These are phyloP conservation scores for Leccinum cinnamomeum DNA, from an alignment of 1,284 basidiomycete genomes.

Conservation along the genomic window DNA sequence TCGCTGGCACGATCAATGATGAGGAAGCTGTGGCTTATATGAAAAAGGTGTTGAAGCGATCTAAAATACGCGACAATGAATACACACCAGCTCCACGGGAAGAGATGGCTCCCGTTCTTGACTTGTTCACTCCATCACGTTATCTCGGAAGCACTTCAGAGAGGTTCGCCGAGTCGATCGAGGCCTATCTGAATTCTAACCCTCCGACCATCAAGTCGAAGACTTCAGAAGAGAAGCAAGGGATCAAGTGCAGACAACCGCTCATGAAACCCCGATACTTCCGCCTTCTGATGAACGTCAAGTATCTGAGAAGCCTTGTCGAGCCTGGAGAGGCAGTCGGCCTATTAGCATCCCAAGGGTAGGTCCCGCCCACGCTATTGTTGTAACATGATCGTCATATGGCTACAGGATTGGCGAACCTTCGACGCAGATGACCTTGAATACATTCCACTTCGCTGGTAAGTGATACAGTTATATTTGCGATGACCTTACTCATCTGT, in stretches of 20 bases:
- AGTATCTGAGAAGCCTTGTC: constrained; percentile 91
- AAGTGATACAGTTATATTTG: constrained; percentile 26
- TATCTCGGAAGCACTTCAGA: constrained; percentile 93
- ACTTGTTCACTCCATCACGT: constrained; percentile 76
- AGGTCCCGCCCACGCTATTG: constrained; percentile 29
- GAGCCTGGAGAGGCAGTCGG: constrained; percentile 99
- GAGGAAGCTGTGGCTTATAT: constrained; percentile 75
- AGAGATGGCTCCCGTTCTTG: constrained; percentile 71
- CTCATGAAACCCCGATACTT: constrained; percentile 65
- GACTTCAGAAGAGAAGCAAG: constrained; percentile 40
- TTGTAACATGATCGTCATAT: neutral
- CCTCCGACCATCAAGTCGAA: constrained; percentile 63
- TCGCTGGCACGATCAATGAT: constrained; percentile 63
- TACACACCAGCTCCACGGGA: constrained; percentile 47
- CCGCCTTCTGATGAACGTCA: constrained; percentile 80
- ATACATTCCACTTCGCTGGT: constrained; percentile 99
- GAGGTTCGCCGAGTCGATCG: constrained; percentile 82
- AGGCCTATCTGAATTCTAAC: constrained; percentile 75
- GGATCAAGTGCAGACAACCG: constrained; percentile 46
- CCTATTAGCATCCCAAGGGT: constrained; percentile 97
- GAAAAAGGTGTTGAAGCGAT: constrained; percentile 88
- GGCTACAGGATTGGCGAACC: constrained; percentile 88
- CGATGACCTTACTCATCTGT: constrained; percentile 5
- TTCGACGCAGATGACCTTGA: constrained; percentile 98
- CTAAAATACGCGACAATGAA: constrained; percentile 49